Base-by-base conservation (phyloP, 331 rosid species). In the Pyrus hybrid region DNA sequence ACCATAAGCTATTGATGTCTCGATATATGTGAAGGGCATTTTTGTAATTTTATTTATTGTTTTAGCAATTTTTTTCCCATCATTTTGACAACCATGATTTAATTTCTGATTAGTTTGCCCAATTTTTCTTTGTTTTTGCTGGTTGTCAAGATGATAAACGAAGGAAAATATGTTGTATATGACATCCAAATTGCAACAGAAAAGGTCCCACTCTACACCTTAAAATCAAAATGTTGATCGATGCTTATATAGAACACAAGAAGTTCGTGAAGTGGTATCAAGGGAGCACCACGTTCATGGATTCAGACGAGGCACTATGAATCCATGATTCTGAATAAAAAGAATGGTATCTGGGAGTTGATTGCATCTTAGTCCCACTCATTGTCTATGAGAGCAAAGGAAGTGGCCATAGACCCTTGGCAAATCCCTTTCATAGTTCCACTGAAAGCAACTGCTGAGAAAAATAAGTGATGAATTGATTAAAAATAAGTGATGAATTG, bases 261-360 rank as follows among this genome's bases (percentile, higher is more conserved):
- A 68, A 68, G 53, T 67, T 73, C 60, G 68, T 78, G 74, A 74
- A 75, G 85, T 77, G 85, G 86, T 61, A 80, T 85, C 78, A 65
- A 79, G 83, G 85, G 84, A 73, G 83, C 83, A 83, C 78, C 80
- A 66, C 74, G 60, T 75, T 26, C 47, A 25, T 79, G 78, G 77
- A 73, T 86, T 90, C 87, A 83, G 76, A 28, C 33, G 7, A 75
- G 69, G 20, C 78, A 85, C 85, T 53, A 89, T 85, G 79, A 79
- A 68, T 71, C 17, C 65, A 68, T 74, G 81, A 84, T 77, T 78
- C 64, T 69, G 20, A 61, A 71, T 66, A 75, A 16, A 35, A 33
- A 37, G 41, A 8, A 16, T 22, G 35, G 56, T 37, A 58, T 37
- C 68, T 72, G 57, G 8, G 68, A 58, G 76, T 73, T 41, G 68